These are phyloP conservation scores for Phaeosphaeriaceae sp. DNA, from an alignment of 2,329 filamentous ascomycete genomes.

Conservation along the genomic window DNA sequence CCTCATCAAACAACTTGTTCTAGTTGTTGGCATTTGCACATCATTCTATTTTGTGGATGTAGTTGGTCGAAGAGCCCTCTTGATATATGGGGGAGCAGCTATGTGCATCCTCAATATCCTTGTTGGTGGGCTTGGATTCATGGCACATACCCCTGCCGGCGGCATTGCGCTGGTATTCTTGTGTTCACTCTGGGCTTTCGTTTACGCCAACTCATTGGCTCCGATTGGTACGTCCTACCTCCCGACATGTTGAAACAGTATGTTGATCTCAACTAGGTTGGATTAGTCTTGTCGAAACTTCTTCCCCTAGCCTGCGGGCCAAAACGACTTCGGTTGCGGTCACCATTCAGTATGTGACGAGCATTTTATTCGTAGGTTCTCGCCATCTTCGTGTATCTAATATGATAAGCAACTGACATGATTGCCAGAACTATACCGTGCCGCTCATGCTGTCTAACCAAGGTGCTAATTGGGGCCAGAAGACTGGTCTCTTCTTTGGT, in stretches of 20 bases:
- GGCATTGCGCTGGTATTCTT: slow-evolving; percentile 8
- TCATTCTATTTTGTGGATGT: slow-evolving; percentile 10
- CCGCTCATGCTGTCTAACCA: slow-evolving; percentile 13
- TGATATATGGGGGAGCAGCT: slow-evolving; percentile 1
- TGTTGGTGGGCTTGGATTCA: slow-evolving; percentile 10
- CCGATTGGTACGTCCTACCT: slow-evolving; percentile 5
- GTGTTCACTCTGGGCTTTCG: slow-evolving; percentile 10
- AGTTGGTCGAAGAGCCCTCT: slow-evolving; percentile 2
- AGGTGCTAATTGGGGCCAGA: slow-evolving; percentile 9
- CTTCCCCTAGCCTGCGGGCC: slow-evolving; percentile 3
- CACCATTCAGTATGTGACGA: slow-evolving; percentile 9
- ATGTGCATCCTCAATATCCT: slow-evolving; percentile 9
- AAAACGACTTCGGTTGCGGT: slow-evolving; percentile 12
- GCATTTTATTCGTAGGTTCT: slow-evolving; percentile 5
- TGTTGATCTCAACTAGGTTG: not conserved
- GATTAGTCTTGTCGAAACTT: slow-evolving; percentile 12
- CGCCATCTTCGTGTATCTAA: not conserved
- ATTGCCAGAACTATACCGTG: slow-evolving; percentile 5
- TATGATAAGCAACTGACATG: not conserved
- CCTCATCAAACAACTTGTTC: slow-evolving; percentile 9
- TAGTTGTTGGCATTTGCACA: slow-evolving; percentile 7
- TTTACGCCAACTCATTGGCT: slow-evolving; percentile 10
- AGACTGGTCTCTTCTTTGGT: slow-evolving; percentile 7
- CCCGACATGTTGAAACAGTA: not conserved
- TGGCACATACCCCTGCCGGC: slow-evolving; percentile 4